Conservation (phyloP, 2,329 filamentous ascomycete species). For the Leptographium flavum region DNA sequence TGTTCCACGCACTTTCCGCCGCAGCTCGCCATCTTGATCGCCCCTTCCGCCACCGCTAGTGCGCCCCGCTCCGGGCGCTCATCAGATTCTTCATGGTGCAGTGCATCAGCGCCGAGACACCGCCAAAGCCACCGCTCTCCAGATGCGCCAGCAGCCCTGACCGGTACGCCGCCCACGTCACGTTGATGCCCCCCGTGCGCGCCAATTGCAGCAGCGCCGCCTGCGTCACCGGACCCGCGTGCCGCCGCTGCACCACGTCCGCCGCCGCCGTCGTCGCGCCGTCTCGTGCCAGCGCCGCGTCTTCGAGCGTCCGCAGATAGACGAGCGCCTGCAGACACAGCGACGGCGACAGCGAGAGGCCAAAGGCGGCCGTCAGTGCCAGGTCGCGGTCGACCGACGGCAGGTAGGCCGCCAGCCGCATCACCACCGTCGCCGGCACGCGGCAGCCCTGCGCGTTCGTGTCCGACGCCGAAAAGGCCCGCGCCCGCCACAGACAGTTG, state of each 20-base stretch:
- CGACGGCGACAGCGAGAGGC: slow-evolving; percentile 43
- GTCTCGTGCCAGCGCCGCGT: slow-evolving; percentile 28
- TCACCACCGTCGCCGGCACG: slow-evolving; percentile 28
- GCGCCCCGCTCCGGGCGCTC: slow-evolving; percentile 19
- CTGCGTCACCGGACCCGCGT: slow-evolving; percentile 57
- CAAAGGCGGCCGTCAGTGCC: slow-evolving; percentile 35
- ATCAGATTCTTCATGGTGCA: slow-evolving; percentile 68
- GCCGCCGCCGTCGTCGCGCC: slow-evolving; percentile 9
- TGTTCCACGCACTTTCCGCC: no score
- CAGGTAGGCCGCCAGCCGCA: slow-evolving; percentile 33
- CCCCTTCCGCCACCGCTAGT: not conserved
- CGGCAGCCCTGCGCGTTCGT: slow-evolving; percentile 45
- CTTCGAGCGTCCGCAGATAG: slow-evolving; percentile 42
- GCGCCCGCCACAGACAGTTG: slow-evolving; percentile 67
- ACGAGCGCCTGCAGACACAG: slow-evolving; percentile 41
- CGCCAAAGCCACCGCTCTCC: slow-evolving; percentile 46
- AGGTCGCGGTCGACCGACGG: slow-evolving; percentile 30
- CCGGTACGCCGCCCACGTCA: slow-evolving; percentile 63
- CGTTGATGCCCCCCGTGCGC: slow-evolving; percentile 47
- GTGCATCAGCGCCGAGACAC: slow-evolving; percentile 59
- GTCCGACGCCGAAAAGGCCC: slow-evolving; percentile 53
- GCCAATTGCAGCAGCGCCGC: slow-evolving; percentile 48
- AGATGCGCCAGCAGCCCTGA: slow-evolving; percentile 57
- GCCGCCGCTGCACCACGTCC: slow-evolving; percentile 27
- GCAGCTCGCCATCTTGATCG: no score